Evolutionary conservation across 2,329 filamentous ascomycete genomes (phyloP).

Genomic region (Didymella arachidicola): DNA sequence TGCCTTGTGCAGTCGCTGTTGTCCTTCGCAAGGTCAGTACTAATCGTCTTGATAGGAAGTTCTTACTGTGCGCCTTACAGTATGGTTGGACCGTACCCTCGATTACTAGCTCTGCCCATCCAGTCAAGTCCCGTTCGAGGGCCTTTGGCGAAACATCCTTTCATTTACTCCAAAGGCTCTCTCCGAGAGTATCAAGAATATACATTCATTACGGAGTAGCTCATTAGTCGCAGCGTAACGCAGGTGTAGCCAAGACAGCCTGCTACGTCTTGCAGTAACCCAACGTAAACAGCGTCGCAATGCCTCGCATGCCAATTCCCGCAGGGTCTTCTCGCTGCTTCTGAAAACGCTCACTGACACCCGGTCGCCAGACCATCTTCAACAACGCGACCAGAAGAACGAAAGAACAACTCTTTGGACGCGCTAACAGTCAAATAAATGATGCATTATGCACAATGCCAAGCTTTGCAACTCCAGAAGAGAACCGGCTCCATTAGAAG

Average conservation of each 20-base stretch:
- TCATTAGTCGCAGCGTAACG: constrained; percentile 19
- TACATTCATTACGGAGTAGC: constrained; percentile 24
- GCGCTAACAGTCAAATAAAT: constrained; percentile 15
- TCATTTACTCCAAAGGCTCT: not conserved
- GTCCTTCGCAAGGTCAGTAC: not conserved
- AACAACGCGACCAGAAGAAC: not conserved
- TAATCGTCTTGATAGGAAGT: not conserved
- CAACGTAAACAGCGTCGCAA: constrained; percentile 3
- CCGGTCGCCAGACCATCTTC: not conserved
- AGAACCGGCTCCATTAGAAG: constrained; percentile 15
- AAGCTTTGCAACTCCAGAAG: constrained; percentile 13
- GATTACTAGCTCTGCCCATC: not conserved
- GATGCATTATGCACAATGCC: constrained; percentile 23
- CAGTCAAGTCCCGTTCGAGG: not conserved
- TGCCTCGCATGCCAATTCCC: not conserved
- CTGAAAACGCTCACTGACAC: constrained; percentile 5
- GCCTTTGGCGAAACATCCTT: too few relatives aligned
- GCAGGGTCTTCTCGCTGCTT: not conserved
- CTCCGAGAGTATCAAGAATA: constrained; percentile 20
- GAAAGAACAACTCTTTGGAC: constrained; percentile 8
- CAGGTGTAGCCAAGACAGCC: constrained; percentile 7
- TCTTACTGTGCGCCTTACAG: too few relatives aligned
- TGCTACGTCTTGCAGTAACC: constrained; percentile 2
- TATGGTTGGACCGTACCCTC: too few relatives aligned
- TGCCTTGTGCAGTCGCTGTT: not conserved